Conservation (phyloP, 331 rosid species). For the Malus hybrid region DNA sequence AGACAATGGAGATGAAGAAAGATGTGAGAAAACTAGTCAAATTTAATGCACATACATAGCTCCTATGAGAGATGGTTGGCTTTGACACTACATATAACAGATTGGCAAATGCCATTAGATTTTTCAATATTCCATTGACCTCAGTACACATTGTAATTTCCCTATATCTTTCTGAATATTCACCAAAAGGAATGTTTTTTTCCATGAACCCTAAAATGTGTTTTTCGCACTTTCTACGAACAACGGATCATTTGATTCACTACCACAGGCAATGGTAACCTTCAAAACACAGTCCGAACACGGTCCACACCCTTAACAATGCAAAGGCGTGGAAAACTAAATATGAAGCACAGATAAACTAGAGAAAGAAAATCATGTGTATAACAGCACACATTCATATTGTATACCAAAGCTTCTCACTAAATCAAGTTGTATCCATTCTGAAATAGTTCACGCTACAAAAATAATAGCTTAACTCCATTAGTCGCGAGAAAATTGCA, state of each 20-base stretch:
- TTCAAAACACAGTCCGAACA: not conserved
- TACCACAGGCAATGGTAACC: not conserved
- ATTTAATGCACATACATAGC: not conserved
- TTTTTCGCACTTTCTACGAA: not conserved
- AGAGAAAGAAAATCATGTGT: not conserved
- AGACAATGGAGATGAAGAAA: slow-evolving; percentile 43
- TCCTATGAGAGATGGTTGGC: not conserved
- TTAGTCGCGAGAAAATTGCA: not conserved
- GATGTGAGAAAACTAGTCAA: slow-evolving; percentile 37
- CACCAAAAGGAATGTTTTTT: not conserved
- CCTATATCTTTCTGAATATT: not conserved
- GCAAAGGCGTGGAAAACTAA: not conserved
- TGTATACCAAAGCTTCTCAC: not conserved
- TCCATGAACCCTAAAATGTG: not conserved
- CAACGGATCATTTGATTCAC: not conserved
- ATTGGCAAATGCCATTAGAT: not conserved
- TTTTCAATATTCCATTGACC: not conserved
- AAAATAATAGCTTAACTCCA: not conserved
- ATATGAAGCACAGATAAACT: not conserved
- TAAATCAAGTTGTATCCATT: slow-evolving; percentile 19
- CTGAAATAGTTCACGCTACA: slow-evolving; percentile 28
- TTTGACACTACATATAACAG: not conserved
- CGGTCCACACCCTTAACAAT: not conserved
- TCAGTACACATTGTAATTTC: not conserved
- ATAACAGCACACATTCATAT: not conserved